Evolutionary conservation across 2,329 filamentous ascomycete genomes (phyloP).

Genomic region (Teratosphaeria viscida): DNA sequence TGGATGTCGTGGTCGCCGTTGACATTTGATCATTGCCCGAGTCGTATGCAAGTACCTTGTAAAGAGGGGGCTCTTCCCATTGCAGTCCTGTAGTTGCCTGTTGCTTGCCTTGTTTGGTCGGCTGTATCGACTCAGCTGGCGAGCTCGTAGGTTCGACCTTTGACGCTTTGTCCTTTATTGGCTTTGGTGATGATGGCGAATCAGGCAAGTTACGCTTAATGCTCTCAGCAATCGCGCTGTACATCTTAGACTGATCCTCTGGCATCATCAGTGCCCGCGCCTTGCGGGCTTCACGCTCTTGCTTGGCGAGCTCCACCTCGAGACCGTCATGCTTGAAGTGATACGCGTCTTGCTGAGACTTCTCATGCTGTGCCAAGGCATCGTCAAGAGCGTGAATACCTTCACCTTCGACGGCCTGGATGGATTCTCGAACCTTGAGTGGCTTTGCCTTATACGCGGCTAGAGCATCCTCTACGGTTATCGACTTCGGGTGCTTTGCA

Average conservation of each 20-base stretch:
- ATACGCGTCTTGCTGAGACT: constrained; percentile 4
- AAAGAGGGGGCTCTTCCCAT: constrained; percentile 33
- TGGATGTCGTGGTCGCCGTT: constrained; percentile 46
- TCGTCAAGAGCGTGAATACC: constrained; percentile 13
- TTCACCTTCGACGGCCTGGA: constrained; percentile 12
- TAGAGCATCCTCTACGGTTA: background rate
- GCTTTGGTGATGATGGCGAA: background rate
- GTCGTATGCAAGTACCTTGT: constrained; percentile 60
- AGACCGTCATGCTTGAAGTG: constrained; percentile 3
- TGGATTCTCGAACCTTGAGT: background rate
- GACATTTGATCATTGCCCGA: constrained; percentile 46
- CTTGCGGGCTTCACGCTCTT: constrained; percentile 3
- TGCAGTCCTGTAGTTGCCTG: constrained; percentile 1
- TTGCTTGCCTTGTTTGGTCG: background rate
- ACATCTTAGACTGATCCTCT: constrained; percentile 1
- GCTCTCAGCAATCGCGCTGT: background rate
- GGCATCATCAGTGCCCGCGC: constrained; percentile 3
- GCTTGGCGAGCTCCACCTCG: constrained; percentile 4
- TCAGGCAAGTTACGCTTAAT: background rate
- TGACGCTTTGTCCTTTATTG: constrained; percentile 1
- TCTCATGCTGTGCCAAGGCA: constrained; percentile 18
- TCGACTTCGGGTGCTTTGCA: background rate
- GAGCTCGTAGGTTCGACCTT: constrained; percentile 1
- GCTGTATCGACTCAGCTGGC: background rate
- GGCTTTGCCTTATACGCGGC: background rate